Evolutionary conservation across 2,329 filamentous ascomycete genomes (phyloP), one percentile per base, ranked within the genome.

Genomic region (Fusarium transvaalense): DNA sequence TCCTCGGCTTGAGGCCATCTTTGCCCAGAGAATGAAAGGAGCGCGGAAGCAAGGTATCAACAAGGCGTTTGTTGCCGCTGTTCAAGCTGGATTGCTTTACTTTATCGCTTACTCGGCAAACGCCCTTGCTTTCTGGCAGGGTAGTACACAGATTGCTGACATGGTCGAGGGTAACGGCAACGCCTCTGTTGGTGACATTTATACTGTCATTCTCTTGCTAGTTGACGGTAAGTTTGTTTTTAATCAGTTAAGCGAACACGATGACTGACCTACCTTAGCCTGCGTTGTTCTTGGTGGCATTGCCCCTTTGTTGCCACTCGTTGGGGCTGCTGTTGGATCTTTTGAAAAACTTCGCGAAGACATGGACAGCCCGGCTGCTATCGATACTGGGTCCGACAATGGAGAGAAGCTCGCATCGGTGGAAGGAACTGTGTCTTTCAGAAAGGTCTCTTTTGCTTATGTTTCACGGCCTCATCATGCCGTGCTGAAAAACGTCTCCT

Each of bases 71-170:
- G 82, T 84, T 1, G 82, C 85, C 27, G 90, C 85, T 6, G 76
- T 86, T 0, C 88, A 91, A 72, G 82, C 87, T 10, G 89, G 89
- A 12, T 76, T 86, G 17, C 78, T 91, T 9, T 92, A 90, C 74
- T 91, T 92, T 66, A 86, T 92, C 66, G 87, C 88, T 6, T 91
- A 90, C 67, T 84, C 87, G 3, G 88, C 88, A 9, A 91, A 91
- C 74, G 88, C 87, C 2, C 80, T 92, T 15, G 88, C 89, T 0
- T 91, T 90, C 73, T 92, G 88, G 88, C 85, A 91, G 74, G 89
- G 89, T 47, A 89, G 86, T 65, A 82, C 80, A 35, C 83, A 83
- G 52, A 83, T 84, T 68, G 80, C 80, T 17, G 75, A 78, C 9
- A 75, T 80, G 3, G 76, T 81, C 10, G 75, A 76, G 5, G 78